A percentile compares a stretch with the other conserved stretches of the same genome.
Evolutionary conservation across 2,329 filamentous ascomycete genomes (phyloP).

Genomic region (Fusarium sp.): DNA sequence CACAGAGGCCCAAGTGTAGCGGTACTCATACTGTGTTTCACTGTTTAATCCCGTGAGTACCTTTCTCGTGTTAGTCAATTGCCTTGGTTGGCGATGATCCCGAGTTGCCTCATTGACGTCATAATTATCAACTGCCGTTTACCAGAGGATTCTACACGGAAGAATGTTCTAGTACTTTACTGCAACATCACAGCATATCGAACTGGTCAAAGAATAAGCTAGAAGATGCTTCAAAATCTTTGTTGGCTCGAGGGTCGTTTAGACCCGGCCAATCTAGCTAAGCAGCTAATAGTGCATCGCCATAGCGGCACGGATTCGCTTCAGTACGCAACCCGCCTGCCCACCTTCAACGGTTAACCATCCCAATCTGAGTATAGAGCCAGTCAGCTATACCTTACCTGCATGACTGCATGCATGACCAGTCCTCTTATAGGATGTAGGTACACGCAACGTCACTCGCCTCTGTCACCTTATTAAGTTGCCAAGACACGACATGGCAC

Average conservation of each 20-base stretch:
- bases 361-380: constrained; percentile 6
- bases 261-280: background rate
- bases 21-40: constrained; percentile 8
- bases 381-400: background rate
- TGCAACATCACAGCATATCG: background rate
- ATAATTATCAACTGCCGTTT: background rate
- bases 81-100: constrained; percentile 15
- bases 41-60: background rate
- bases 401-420: background rate
- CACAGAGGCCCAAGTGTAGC: background rate
- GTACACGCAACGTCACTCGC: background rate
- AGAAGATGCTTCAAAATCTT: background rate
- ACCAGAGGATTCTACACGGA: constrained; percentile 22
- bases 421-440: background rate
- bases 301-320: background rate
- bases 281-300: background rate
- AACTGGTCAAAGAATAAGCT: background rate
- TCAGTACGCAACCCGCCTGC: background rate
- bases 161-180: background rate
- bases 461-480: background rate
- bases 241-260: background rate
- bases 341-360: background rate
- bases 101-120: constrained; percentile 44
- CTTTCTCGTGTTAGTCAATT: background rate
- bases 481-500: background rate